Evolutionary conservation across 2,329 filamentous ascomycete species (phyloP).

Genomic region (Fusarium sp.): DNA sequence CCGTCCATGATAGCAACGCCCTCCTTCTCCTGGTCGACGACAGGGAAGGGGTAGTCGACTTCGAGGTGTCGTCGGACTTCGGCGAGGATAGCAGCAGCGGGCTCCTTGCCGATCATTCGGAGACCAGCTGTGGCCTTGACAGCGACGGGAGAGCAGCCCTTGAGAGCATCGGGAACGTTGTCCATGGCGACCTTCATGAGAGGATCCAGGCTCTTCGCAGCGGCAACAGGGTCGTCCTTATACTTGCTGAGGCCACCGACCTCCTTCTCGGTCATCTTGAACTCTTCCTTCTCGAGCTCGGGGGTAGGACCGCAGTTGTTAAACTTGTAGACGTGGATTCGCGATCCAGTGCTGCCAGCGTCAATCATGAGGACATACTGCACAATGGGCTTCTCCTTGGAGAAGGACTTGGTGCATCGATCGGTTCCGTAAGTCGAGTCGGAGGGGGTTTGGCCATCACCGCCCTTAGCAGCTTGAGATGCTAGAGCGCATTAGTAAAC

Average conservation of each 20-base stretch:
- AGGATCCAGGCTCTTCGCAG: constrained; percentile 88
- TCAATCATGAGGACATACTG: constrained; percentile 99
- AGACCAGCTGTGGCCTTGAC: constrained; percentile 98
- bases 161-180: constrained; percentile 86
- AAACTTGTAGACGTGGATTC: constrained; percentile 99
- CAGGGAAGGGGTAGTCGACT: constrained; percentile 91
- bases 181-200: constrained; percentile 88
- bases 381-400: constrained; percentile 90
- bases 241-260: constrained; percentile 89
- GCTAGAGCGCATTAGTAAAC: constrained; percentile 30
- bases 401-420: constrained; percentile 84
- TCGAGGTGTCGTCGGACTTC: constrained; percentile 88
- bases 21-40: constrained; percentile 84
- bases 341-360: constrained; percentile 95
- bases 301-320: constrained; percentile 98
- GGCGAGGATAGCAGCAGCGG: constrained; percentile 84
- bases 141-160: constrained; percentile 92
- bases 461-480: constrained; percentile 36
- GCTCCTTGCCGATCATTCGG: constrained; percentile 83
- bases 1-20: constrained; percentile 98
- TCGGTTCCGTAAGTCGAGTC: constrained; percentile 74
- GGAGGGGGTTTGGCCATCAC: constrained; percentile 62
- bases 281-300: constrained; percentile 91
- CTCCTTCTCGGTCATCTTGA: constrained; percentile 91
- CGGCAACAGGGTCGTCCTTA: constrained; percentile 84